phyloP scores from a whole-genome alignment of 768 basidiomycete genomes.

The Chalciporus piperatus region DNA sequence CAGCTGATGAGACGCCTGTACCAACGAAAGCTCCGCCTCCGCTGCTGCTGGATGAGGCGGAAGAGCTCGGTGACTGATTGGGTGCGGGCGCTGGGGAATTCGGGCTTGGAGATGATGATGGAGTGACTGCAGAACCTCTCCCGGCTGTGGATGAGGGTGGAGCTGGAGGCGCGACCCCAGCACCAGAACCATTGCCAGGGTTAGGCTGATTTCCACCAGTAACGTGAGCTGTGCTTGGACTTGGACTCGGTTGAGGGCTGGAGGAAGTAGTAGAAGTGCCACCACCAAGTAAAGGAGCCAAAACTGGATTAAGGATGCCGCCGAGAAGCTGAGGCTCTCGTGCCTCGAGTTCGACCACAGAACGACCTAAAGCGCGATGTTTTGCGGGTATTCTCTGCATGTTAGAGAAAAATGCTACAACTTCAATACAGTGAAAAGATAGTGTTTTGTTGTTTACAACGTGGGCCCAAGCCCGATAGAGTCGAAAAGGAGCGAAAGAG shows the following conservation, averaged over 20 bases:
- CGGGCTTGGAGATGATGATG: not conserved
- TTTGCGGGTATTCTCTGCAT: slow-evolving; percentile 14
- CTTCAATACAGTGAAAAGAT: not conserved
- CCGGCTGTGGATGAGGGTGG: not conserved
- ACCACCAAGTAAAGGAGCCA: slow-evolving; percentile 34
- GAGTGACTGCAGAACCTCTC: not conserved
- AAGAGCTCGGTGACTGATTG: not conserved
- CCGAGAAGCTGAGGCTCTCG: slow-evolving; percentile 41
- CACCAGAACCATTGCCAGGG: not conserved
- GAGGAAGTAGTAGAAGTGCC: not conserved
- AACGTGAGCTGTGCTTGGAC: not conserved
- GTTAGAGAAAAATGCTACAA: slow-evolving; percentile 3
- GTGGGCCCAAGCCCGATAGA: not conserved
- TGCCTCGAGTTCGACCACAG: slow-evolving; percentile 23
- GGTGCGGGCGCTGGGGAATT: not conserved
- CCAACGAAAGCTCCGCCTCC: not conserved
- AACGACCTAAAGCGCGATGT: slow-evolving; percentile 12
- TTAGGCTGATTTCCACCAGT: too few relatives aligned
- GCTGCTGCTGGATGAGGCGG: not conserved
- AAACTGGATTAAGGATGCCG: slow-evolving; percentile 37
- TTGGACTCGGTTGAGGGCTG: slow-evolving; percentile 3
- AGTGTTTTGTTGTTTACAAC: not conserved
- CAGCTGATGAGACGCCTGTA: not conserved
- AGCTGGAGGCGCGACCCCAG: not conserved
- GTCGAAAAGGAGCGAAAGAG: slow-evolving; percentile 15